Conservation (phyloP, 2,329 filamentous ascomycete genomes). For the Phyllosticta paracitricarpa region DNA sequence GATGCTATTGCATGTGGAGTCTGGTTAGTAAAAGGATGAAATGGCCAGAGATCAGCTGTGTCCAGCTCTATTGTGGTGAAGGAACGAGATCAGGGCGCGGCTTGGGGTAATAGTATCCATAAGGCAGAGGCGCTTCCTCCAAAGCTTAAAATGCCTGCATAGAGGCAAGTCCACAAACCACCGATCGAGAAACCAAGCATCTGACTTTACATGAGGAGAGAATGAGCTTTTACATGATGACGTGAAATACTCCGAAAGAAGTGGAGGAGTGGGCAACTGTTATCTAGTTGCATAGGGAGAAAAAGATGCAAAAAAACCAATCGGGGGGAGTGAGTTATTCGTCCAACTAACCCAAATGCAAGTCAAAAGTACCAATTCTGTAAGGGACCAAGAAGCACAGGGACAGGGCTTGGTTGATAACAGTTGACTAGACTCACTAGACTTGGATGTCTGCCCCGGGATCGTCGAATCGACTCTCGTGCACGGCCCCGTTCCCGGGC, state of each 20-base stretch:
- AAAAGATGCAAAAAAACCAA: background rate
- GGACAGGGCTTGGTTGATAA: background rate
- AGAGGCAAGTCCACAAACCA: background rate
- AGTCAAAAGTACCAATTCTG: background rate
- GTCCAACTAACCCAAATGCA: background rate
- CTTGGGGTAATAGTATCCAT: background rate
- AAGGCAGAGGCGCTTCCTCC: background rate
- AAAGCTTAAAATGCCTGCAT: background rate
- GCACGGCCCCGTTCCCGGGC: background rate
- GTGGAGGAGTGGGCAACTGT: background rate
- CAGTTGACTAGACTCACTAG: background rate
- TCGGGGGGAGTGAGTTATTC: background rate
- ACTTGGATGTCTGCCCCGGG: background rate
- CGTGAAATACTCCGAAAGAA: background rate
- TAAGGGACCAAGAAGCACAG: background rate
- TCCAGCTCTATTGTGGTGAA: background rate
- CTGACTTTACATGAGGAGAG: background rate
- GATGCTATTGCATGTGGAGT: conserved; percentile 32
- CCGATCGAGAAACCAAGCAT: background rate
- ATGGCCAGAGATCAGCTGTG: background rate
- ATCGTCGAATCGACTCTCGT: background rate
- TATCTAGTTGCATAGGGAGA: background rate
- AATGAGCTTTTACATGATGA: background rate
- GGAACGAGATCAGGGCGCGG: background rate
- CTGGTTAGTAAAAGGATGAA: background rate